Percentiles rank a stretch among this genome's conserved stretches.
These are phyloP conservation scores for Cupressus sempervirens DNA, from an alignment of 75 land plant species.

Conservation along the genomic window DNA sequence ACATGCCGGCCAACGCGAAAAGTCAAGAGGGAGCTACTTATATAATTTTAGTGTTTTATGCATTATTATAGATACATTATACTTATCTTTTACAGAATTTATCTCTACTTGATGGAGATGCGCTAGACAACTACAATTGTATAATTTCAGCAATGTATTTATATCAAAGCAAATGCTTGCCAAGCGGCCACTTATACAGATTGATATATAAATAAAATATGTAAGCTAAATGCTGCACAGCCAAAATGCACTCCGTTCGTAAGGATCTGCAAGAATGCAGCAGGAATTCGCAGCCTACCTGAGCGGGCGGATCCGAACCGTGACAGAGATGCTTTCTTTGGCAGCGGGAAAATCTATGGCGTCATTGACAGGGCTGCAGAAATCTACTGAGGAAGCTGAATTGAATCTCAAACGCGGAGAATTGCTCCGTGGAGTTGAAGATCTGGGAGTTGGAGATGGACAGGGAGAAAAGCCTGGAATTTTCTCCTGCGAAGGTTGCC, in stretches of 20 bases:
- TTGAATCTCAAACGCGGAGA: background rate
- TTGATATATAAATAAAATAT: too few species aligned
- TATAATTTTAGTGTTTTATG: background rate
- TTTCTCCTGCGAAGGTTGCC: background rate
- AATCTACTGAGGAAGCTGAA: constrained; percentile 4
- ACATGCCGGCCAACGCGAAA: background rate
- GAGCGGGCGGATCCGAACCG: constrained; percentile 4
- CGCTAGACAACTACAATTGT: too few species aligned
- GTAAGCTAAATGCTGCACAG: background rate
- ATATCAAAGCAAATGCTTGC: too few species aligned
- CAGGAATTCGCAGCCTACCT: background rate
- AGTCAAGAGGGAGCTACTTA: background rate
- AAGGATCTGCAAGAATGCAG: background rate
- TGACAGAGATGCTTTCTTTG: constrained; percentile 3
- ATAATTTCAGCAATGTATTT: too few species aligned
- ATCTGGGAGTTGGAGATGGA: background rate
- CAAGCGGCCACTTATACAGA: too few species aligned
- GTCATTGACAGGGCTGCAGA: background rate
- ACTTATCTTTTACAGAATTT: background rate
- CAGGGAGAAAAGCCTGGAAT: constrained; percentile 7
- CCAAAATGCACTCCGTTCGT: background rate
- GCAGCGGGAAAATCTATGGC: background rate
- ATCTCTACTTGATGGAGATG: background rate
- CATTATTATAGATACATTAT: background rate
- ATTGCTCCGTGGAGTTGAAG: constrained; percentile 4